Conservation (phyloP, 1,284 basidiomycete genomes). For the Termitomyces sp. region DNA sequence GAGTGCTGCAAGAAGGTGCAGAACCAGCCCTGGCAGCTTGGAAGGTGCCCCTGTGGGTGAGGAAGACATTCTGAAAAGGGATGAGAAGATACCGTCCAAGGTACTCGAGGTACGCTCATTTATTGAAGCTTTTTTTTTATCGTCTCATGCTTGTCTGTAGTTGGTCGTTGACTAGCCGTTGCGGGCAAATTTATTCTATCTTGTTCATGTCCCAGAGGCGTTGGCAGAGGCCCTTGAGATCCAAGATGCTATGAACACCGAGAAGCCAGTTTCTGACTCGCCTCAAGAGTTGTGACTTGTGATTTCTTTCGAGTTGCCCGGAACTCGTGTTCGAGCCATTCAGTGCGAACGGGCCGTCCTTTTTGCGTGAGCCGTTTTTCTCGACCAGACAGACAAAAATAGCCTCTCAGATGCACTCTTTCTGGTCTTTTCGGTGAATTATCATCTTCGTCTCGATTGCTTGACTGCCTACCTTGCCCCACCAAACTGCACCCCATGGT, state of each 20-base stretch:
- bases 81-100: neutral
- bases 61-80: constrained; percentile 72
- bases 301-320: no score
- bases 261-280: constrained; percentile 85
- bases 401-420: neutral
- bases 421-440: neutral
- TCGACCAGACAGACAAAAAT: neutral
- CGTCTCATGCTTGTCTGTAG: constrained; percentile 32
- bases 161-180: constrained; percentile 80
- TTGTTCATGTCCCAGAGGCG: constrained; percentile 80
- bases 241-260: constrained; percentile 69
- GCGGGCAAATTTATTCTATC: constrained; percentile 91
- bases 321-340: neutral
- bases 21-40: constrained; percentile 65
- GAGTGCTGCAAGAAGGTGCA: constrained; percentile 66
- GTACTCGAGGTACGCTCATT: constrained; percentile 60
- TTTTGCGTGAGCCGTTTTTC: constrained; percentile 1
- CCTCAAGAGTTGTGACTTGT: neutral
- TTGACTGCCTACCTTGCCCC: neutral
- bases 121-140: constrained; percentile 5
- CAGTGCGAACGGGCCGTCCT: neutral
- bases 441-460: neutral
- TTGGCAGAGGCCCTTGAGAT: constrained; percentile 70
- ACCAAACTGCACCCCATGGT: constrained; percentile 1
- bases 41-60: constrained; percentile 86